Evolutionary conservation across 2,329 filamentous ascomycete species (phyloP), one percentile per base, ranked within the genome.

Genomic region (Escovopsis sp.): DNA sequence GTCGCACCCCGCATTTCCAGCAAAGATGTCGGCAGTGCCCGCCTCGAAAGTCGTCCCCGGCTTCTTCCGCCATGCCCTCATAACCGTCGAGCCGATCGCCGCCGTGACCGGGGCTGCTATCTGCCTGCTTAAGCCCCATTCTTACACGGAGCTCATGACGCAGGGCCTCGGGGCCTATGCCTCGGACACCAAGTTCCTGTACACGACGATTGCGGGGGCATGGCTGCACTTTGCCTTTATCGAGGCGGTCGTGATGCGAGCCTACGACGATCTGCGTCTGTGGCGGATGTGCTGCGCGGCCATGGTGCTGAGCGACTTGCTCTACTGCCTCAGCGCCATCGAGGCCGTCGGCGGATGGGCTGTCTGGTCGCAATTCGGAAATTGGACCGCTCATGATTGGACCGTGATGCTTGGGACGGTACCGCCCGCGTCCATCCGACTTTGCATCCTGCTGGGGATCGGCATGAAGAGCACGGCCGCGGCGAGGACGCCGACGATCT

Each of bases 221-320:
- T 47, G 49, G 57, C 51, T 63, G 12, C 53, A 56, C 47, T 60
- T 64, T 44, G 61, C 60, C 41, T 62, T 63, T 48, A 53, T 56
- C 48, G 55, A 59, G 47, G 59, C 54, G 33, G 53, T 64, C 12
- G 53, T 64, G 15, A 48, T 65, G 48, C 54, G 57, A 4, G 30
- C 52, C 28, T 56, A 51, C 12, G 55, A 57, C 36, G 60, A 64
- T 44, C 42, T 53, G 8, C 46, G 52, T 1, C 49, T 64, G 19
- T 65, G 62, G 62, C 51, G 55, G 23, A 36, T 59, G 33, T 43
- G 63, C 40, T 62, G 56, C 44, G 46, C 47, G 15, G 59, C 58
- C 10, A 62, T 62, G 58, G 50, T 63, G 28, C 46, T 61, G n/a
- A 61, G 57, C 43, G 60, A 63, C 46, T 43, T 45, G 2, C 48